Percentiles rank a stretch among this genome's conserved stretches.
These are phyloP conservation scores for Penicillium paxilli DNA, from an alignment of 495 filamentous ascomycete genomes.

Conservation along the genomic window DNA sequence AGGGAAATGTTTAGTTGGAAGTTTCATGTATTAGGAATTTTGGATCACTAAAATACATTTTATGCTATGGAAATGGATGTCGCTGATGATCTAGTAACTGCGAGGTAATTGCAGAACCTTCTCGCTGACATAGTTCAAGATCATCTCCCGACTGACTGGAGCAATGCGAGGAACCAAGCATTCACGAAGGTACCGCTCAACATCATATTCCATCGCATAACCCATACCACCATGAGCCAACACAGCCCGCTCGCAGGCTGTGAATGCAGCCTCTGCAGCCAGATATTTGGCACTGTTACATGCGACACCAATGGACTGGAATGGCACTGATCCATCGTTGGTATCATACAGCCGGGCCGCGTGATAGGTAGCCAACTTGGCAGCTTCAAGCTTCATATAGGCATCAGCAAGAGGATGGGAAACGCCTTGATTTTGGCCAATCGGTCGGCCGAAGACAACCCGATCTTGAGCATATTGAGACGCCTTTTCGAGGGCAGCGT, in stretches of 20 bases:
- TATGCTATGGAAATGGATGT: not conserved
- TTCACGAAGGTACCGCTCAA: constrained; percentile 74
- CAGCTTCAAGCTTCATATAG: constrained; percentile 78
- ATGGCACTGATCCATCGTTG: constrained; percentile 54
- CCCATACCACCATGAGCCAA: constrained; percentile 74
- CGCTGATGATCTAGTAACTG: constrained; percentile 45
- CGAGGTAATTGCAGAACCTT: constrained; percentile 59
- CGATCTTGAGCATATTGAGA: constrained; percentile 67
- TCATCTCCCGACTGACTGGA: constrained; percentile 77
- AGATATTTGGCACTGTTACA: constrained; percentile 78
- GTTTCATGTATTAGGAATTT: not conserved
- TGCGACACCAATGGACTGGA: constrained; percentile 67
- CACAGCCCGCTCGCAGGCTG: constrained; percentile 69
- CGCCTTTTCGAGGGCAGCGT: constrained; percentile 66
- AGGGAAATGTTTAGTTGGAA: no score
- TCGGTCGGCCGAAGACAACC: constrained; percentile 67
- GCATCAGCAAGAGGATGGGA: constrained; percentile 72
- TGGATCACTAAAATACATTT: not conserved
- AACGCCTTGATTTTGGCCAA: constrained; percentile 75
- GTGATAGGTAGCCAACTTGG: constrained; percentile 76
- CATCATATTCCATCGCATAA: constrained; percentile 76
- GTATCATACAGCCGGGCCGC: constrained; percentile 71
- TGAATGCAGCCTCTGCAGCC: constrained; percentile 76
- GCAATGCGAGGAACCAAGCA: constrained; percentile 74
- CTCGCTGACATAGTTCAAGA: constrained; percentile 76